Base-by-base conservation (phyloP, 257 asterid species). In the Solanum paucissectum region DNA sequence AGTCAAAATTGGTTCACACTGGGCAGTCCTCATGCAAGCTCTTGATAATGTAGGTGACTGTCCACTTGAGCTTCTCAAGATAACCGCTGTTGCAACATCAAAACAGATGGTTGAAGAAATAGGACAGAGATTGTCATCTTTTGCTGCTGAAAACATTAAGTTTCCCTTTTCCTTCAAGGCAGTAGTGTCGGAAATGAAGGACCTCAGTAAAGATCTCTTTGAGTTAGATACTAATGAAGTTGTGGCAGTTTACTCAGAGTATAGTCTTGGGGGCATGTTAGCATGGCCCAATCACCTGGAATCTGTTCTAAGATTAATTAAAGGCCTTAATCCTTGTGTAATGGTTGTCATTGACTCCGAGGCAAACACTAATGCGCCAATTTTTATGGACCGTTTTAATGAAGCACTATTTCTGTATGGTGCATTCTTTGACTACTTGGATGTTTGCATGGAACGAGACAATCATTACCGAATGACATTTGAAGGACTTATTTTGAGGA, bases 21-120 rank as follows among this genome's bases (percentile, higher is more conserved):
- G 93, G 94, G 79, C 91, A 16, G 21, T 91, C 33, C 12, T 93
- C 68, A 90, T 93, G 91, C 89, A 92, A 71, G 93, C 91, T 87
- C 88, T 90, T 13, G 88, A 91, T 11, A 86, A 71, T 14, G 37
- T 88, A 10, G 16, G 72, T 27, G 75, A 86, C 60, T 74, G 49
- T 36, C 89, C 88, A 10, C 62, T 92, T 72, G 83, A 90, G 84
- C 88, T 58, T 83, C 92, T 94, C 84, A 92, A 88, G 90, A 91
- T 93, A 55, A 91, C 92, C 6, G 91, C 90, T 2, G 92, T 92
- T 23, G 91, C 93, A 84, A 85, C 91, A 13, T 86, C 88, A 1
- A 85, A 79, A 66, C 81, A 88, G 44, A 40, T 33, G 60, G 83
- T 88, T 74, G 91, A 91, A 74, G 92, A 73, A 40, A 90, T 88